phyloP scores from a whole-genome alignment of 2,329 filamentous ascomycete species.

The Cercospora zeina region DNA sequence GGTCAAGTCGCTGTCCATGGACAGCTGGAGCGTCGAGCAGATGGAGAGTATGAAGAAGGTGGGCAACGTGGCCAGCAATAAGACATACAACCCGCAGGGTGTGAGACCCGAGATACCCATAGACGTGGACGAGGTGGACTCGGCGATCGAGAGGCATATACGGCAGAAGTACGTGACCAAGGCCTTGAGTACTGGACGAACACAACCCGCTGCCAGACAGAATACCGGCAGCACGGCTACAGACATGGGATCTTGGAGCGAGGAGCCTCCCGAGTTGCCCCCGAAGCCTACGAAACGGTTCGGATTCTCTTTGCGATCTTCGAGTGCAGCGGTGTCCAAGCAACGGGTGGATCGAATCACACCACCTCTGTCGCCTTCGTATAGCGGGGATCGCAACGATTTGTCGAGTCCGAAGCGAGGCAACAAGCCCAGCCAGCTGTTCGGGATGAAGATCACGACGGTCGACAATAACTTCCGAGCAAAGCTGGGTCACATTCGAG shows the following conservation, averaged over 20 bases:
- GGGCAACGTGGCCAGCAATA: slow-evolving; percentile 84
- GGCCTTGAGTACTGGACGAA: slow-evolving; percentile 41
- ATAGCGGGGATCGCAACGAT: slow-evolving; percentile 33
- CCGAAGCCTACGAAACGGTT: slow-evolving; percentile 63
- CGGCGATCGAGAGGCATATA: slow-evolving; percentile 93
- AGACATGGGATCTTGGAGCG: slow-evolving; percentile 49
- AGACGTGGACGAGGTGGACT: slow-evolving; percentile 88
- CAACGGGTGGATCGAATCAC: slow-evolving; percentile 49
- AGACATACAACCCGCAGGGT: slow-evolving; percentile 83
- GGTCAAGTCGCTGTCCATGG: slow-evolving; percentile 98
- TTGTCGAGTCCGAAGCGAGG: slow-evolving; percentile 37
- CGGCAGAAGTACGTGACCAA: slow-evolving; percentile 85
- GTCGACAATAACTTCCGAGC: slow-evolving; percentile 68
- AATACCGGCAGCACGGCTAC: slow-evolving; percentile 58
- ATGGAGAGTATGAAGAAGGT: slow-evolving; percentile 97
- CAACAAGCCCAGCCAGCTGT: slow-evolving; percentile 57
- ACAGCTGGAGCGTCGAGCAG: slow-evolving; percentile 93
- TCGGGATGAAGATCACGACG: slow-evolving; percentile 47
- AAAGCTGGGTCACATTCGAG: slow-evolving; percentile 74
- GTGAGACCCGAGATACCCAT: slow-evolving; percentile 80
- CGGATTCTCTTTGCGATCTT: slow-evolving; percentile 65
- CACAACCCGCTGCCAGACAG: slow-evolving; percentile 46
- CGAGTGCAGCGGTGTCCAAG: slow-evolving; percentile 67
- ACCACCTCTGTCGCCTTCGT: slow-evolving; percentile 41
- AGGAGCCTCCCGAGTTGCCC: slow-evolving; percentile 58